phyloP scores from a whole-genome alignment of 2,329 filamentous ascomycete genomes.

The Verticillium zaregamsianum region DNA sequence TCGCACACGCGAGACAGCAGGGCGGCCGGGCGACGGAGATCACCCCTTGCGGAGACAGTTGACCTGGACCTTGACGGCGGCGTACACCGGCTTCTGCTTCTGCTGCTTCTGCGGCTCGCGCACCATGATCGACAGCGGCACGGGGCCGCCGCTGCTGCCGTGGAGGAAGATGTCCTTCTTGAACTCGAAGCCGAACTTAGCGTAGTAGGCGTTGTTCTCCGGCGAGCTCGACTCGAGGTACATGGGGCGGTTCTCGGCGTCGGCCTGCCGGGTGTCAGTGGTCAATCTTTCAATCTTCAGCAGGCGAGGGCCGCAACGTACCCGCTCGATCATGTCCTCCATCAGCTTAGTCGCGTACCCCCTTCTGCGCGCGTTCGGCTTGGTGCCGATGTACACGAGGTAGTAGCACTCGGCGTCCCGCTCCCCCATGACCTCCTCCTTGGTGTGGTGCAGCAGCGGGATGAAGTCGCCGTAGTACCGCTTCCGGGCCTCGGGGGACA shows the following conservation, averaged over 20 bases:
- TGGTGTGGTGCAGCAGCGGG: conserved; percentile 69
- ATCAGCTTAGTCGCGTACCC: conserved; percentile 71
- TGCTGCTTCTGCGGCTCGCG: conserved; percentile 54
- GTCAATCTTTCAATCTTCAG: neutral
- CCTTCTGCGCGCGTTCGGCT: conserved; percentile 63
- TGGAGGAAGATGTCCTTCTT: conserved; percentile 60
- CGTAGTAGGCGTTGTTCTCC: conserved; percentile 67
- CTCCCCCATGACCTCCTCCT: conserved; percentile 62
- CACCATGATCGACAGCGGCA: conserved; percentile 77
- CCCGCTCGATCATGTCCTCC: conserved; percentile 61
- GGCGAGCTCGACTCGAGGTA: conserved; percentile 76
- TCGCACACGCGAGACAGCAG: neutral
- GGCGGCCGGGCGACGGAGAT: neutral
- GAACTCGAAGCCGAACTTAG: conserved; percentile 68
- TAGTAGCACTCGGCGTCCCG: conserved; percentile 71
- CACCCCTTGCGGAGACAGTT: conserved; percentile 20
- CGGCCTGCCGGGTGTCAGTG: conserved; percentile 45
- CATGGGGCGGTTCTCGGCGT: conserved; percentile 61
- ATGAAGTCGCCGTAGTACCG: conserved; percentile 77
- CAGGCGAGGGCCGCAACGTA: conserved; percentile 27
- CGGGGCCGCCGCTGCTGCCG: conserved; percentile 52
- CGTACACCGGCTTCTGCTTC: conserved; percentile 15
- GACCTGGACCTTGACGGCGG: conserved; percentile 27
- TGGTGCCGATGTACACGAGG: conserved; percentile 78
- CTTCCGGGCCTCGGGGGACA: conserved; percentile 65